Percentiles rank a stretch among this genome's conserved stretches.
These are phyloP conservation scores for Hemileccinum impolitum DNA, from an alignment of 768 basidiomycete genomes.

Conservation along the genomic window DNA sequence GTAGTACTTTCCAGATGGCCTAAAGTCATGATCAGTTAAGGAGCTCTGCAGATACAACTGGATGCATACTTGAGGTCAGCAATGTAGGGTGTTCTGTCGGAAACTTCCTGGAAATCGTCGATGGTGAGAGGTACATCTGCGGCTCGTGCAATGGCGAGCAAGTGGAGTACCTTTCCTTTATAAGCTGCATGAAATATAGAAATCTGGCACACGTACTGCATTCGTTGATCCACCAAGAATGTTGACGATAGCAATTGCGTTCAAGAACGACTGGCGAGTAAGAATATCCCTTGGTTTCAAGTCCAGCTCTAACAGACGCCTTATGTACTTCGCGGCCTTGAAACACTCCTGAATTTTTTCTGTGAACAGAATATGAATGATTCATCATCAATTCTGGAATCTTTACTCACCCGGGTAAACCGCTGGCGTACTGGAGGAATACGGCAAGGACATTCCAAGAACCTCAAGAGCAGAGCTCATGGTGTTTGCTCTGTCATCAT, in stretches of 20 bases:
- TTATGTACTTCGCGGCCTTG: slow-evolving; percentile 74
- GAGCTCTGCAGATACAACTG: neutral
- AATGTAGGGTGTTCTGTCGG: slow-evolving; percentile 78
- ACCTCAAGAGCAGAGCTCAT: slow-evolving; percentile 86
- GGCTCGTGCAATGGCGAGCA: slow-evolving; percentile 82
- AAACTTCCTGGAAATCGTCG: slow-evolving; percentile 82
- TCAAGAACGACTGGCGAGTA: slow-evolving; percentile 71
- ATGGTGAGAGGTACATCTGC: slow-evolving; percentile 71
- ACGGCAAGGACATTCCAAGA: slow-evolving; percentile 82
- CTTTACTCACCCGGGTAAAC: slow-evolving; percentile 52
- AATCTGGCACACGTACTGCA: slow-evolving; percentile 47
- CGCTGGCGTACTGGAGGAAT: slow-evolving; percentile 73
- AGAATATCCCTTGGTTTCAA: slow-evolving; percentile 80
- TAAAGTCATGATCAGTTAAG: slow-evolving; percentile 22
- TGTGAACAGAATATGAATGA: slow-evolving; percentile 21
- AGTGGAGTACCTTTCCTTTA: slow-evolving; percentile 62
- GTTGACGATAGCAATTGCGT: slow-evolving; percentile 78
- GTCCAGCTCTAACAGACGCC: slow-evolving; percentile 68
- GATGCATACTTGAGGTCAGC: slow-evolving; percentile 70
- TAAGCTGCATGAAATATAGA: slow-evolving; percentile 6
- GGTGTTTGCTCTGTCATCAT: slow-evolving; percentile 62
- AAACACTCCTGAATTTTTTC: slow-evolving; percentile 84
- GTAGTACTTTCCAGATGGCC: slow-evolving; percentile 82
- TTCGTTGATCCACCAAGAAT: slow-evolving; percentile 87
- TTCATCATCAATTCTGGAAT: neutral